Conservation (phyloP, 176 grass and related monocot genomes). For the Saccharum spontaneum region DNA sequence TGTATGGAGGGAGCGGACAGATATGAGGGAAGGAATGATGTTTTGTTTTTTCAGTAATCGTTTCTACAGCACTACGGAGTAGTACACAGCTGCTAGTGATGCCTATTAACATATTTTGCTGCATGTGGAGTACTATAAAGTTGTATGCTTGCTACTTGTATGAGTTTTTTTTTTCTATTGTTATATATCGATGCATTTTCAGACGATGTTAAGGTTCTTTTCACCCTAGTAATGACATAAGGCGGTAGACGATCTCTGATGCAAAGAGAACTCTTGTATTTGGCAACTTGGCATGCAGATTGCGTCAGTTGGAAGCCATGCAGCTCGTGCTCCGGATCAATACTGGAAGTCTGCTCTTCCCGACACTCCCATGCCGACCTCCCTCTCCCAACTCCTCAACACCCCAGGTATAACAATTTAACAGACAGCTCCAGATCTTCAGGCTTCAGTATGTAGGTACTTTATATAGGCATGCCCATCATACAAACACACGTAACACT, state of each 20-base stretch:
- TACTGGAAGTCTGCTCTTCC: slow-evolving; percentile 69
- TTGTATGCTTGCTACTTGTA: background rate
- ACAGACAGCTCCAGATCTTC: background rate
- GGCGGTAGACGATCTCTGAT: background rate
- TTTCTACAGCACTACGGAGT: background rate
- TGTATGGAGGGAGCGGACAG: background rate
- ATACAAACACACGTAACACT: background rate
- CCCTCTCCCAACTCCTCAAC: slow-evolving; percentile 50
- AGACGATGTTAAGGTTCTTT: background rate
- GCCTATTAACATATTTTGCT: background rate
- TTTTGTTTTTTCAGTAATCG: background rate
- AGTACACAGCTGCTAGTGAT: background rate
- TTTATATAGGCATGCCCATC: background rate
- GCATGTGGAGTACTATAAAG: background rate
- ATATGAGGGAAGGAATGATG: background rate
- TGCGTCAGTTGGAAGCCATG: slow-evolving; percentile 53
- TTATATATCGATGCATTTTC: background rate
- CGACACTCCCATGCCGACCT: slow-evolving; percentile 56
- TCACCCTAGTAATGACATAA: background rate
- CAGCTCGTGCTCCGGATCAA: slow-evolving; percentile 44
- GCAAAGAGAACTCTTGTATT: background rate
- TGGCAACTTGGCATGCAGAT: slow-evolving; percentile 34
- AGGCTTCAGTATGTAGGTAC: background rate
- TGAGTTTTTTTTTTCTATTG: background rate
- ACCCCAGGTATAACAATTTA: slow-evolving; percentile 20